Base-by-base conservation (phyloP, 257 asterid genomes). In the Thymus mandschuricus region DNA sequence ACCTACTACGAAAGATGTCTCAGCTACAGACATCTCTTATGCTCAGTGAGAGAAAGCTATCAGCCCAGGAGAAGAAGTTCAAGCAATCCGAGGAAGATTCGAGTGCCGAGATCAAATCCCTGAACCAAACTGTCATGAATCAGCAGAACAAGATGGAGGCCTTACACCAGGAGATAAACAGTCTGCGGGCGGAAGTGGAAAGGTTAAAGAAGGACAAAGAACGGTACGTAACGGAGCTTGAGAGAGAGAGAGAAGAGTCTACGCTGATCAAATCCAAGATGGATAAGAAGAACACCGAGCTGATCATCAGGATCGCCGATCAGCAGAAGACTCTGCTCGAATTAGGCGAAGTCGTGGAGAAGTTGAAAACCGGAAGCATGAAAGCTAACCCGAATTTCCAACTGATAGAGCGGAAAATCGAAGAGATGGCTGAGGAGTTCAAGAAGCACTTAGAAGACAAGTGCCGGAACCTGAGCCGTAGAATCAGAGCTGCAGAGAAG, bases 401-500 rank as follows among this genome's bases (percentile, higher is more conserved):
- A 3, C 4, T 77, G 1, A 72, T 87, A 41, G 96, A 94, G 30
- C 70, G 62, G 46, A 91, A 83, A 52, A 64, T 85, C 0, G 98
- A 86, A 21, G 97, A 93, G 59, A 81, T 83, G 85, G 85, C 86
- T 0, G 95, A 81, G 13, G 98, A 82, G 29, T 79, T 86, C 40
- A 81, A 86, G 10, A 87, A 85, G 35, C 85, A 78, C 41, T 85
- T 84, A 13, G 97, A 89, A 44, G 98, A 88, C 68, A 84, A 88
- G 31, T 81, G 82, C 68, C 67, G 90, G 5, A 84, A 89, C 43
- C 62, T 93, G 13, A 91, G 96, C 81, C 69, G 92, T 10, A 82
- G 98, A 54, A 93, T 93, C 68, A 77, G 90, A 3, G 95, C 92
- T 0, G 90, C 97, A 3, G 98, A 93, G 66, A 96, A 93, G 74